Percentiles rank a stretch among this genome's conserved stretches.
Conservation (phyloP, 139 green algal species). For the Closterium sp. region DNA sequence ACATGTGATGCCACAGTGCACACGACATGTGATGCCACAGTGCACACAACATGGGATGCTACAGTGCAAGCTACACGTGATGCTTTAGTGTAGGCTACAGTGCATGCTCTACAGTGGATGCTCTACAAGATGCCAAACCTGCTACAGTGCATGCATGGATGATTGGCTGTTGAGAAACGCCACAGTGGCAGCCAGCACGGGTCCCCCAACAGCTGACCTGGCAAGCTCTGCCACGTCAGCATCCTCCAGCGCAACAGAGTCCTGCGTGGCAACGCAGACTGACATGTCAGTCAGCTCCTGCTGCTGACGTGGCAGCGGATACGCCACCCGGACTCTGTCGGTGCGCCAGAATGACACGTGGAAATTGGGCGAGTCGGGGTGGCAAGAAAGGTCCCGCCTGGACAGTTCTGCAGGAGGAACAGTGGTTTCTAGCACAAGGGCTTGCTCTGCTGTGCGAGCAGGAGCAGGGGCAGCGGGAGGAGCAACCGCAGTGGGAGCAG, state of each 20-base stretch:
- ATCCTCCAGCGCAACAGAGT: background rate
- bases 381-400: background rate
- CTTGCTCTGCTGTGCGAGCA: background rate
- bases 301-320: background rate
- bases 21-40: too few species aligned
- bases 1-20: too few species aligned
- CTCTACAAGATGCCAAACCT: background rate
- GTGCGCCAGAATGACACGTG: constrained; percentile 5
- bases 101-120: background rate
- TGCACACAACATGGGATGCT: too few species aligned
- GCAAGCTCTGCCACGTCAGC: constrained; percentile 5
- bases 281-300: constrained; percentile 1
- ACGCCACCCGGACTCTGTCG: background rate
- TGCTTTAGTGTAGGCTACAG: background rate
- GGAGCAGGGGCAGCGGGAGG: background rate
- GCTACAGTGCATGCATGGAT: background rate
- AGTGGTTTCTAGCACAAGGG: background rate
- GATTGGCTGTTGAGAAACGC: background rate
- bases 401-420: background rate
- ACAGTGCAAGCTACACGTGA: background rate
- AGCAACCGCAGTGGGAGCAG: background rate
- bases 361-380: background rate
- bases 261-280: background rate
- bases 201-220: background rate
- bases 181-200: background rate